Conservation (phyloP, 148 eudicot genomes). For the Fallopia convolvulus region DNA sequence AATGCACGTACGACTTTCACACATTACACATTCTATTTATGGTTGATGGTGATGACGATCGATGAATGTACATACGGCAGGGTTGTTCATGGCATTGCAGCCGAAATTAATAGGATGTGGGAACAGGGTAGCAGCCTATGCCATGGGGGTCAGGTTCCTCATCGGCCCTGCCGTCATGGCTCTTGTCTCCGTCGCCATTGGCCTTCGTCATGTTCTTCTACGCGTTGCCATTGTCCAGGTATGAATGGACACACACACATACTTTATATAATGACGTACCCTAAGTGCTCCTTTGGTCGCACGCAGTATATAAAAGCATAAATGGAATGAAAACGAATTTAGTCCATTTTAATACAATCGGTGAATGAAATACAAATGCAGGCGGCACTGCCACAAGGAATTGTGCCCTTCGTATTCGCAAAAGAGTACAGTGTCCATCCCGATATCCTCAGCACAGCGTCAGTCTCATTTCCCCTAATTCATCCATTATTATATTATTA, state of each 20-base stretch:
- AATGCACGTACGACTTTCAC: too few relatives aligned
- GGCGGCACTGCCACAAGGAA: slow-evolving; percentile 97
- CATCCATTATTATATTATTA: too few relatives aligned
- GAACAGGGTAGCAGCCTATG: slow-evolving; percentile 28
- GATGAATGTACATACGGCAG: not conserved
- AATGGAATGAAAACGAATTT: too few relatives aligned
- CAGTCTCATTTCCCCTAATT: slow-evolving; percentile 20
- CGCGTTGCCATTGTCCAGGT: slow-evolving; percentile 52
- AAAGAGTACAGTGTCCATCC: slow-evolving; percentile 93
- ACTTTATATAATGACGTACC: too few relatives aligned
- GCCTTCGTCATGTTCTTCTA: slow-evolving; percentile 29
- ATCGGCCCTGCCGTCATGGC: slow-evolving; percentile 42
- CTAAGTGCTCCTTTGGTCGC: too few relatives aligned
- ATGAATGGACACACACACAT: too few relatives aligned
- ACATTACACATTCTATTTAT: too few relatives aligned
- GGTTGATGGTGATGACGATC: too few relatives aligned
- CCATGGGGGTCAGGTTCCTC: slow-evolving; percentile 37
- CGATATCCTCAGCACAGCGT: slow-evolving; percentile 76
- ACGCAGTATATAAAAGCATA: not conserved
- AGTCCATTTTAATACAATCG: too few relatives aligned
- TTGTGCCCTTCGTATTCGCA: slow-evolving; percentile 86
- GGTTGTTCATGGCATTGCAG: slow-evolving; percentile 53
- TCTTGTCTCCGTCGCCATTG: slow-evolving; percentile 30
- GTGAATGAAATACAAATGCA: slow-evolving; percentile 1
- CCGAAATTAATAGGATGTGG: slow-evolving; percentile 53